These are phyloP conservation scores for Triangularia verruculosa DNA, from an alignment of 2,329 filamentous ascomycete species.

Conservation along the genomic window DNA sequence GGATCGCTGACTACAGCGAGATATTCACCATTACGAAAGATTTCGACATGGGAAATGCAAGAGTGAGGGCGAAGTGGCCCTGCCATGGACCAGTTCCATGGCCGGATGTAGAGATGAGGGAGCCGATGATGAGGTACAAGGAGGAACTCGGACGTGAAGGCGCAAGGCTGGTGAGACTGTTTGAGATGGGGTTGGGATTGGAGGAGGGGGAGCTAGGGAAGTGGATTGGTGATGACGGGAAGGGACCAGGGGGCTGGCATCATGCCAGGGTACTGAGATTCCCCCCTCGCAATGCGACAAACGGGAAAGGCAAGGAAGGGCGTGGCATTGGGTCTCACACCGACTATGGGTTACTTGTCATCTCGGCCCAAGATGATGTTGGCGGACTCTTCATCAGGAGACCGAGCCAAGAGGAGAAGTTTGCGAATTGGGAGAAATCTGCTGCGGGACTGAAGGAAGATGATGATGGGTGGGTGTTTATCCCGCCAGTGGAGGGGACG, in stretches of 20 bases:
- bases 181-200: constrained; percentile 44
- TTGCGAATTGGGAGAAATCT: constrained; percentile 46
- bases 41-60: constrained; percentile 36
- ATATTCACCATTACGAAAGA: constrained; percentile 53
- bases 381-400: constrained; percentile 49
- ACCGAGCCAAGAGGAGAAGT: constrained; percentile 38
- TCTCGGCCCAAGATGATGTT: constrained; percentile 49
- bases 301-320: constrained; percentile 48
- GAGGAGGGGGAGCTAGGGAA: constrained; percentile 39
- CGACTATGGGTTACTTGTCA: constrained; percentile 51
- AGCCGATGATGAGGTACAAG: constrained; percentile 41
- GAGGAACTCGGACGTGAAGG: constrained; percentile 40
- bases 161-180: constrained; percentile 45
- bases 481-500: constrained; percentile 42
- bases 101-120: constrained; percentile 42
- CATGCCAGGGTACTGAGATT: constrained; percentile 48
- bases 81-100: constrained; percentile 50
- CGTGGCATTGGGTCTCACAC: constrained; percentile 52
- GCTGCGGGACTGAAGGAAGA: constrained; percentile 44
- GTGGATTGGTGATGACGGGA: constrained; percentile 39
- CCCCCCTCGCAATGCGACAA: constrained; percentile 36
- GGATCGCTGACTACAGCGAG: constrained; percentile 50
- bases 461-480: constrained; percentile 46
- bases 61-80: constrained; percentile 44
- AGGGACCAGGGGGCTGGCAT: constrained; percentile 43